Evolutionary conservation across 2,329 filamentous ascomycete species (phyloP).

Genomic region (Pseudogymnoascus sp.): DNA sequence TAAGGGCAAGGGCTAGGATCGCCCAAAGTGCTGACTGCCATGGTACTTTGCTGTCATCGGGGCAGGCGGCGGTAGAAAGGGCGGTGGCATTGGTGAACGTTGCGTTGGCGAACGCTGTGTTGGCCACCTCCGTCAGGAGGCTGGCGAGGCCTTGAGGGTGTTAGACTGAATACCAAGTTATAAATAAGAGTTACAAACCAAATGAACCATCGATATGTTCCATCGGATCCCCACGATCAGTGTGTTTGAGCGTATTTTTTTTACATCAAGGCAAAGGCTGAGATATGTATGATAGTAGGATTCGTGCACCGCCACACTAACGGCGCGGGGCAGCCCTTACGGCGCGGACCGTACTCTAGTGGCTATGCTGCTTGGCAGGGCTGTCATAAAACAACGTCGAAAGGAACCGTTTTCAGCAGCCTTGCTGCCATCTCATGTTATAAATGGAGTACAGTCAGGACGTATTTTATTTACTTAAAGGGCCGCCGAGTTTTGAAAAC

Average conservation of each 20-base stretch:
- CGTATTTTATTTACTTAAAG: neutral
- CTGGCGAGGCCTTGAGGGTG: neutral
- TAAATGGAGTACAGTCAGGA: neutral
- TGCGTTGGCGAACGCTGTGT: neutral
- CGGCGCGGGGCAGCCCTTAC: neutral
- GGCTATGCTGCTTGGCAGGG: neutral
- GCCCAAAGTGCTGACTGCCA: conserved; percentile 22
- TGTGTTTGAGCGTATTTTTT: neutral
- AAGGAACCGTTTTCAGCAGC: neutral
- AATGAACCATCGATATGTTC: neutral
- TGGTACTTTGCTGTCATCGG: neutral
- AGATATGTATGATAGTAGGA: neutral
- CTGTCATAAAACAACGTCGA: neutral
- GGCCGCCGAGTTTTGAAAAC: neutral
- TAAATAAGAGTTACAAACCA: neutral
- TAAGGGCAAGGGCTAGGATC: conserved; percentile 19
- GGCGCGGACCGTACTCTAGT: neutral
- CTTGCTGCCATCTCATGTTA: neutral
- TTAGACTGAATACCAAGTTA: neutral
- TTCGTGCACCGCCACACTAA: neutral
- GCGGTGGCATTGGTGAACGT: neutral
- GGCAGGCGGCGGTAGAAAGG: neutral
- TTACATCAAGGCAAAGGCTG: neutral
- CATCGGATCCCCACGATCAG: neutral
- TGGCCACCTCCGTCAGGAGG: neutral